These are phyloP conservation scores for Falciphora oryzae DNA, from an alignment of 2,329 filamentous ascomycete species.

Conservation along the genomic window DNA sequence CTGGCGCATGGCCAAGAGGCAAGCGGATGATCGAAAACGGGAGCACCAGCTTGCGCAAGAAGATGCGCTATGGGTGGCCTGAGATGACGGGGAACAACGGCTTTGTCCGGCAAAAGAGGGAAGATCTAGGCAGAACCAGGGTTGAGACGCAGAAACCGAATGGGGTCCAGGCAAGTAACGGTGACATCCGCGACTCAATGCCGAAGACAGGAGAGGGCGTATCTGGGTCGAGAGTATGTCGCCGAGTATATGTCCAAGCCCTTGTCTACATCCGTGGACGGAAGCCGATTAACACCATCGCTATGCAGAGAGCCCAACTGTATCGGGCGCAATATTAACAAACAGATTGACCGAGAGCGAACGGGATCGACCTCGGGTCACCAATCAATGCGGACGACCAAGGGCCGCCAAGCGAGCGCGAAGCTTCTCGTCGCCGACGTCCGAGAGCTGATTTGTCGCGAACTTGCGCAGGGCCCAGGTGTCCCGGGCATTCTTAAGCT, in stretches of 20 bases:
- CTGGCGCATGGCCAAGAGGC: not conserved
- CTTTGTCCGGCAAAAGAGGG: not conserved
- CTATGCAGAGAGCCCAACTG: slow-evolving; percentile 1
- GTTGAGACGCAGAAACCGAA: not conserved
- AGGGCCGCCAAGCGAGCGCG: slow-evolving; percentile 5
- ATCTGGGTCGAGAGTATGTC: not conserved
- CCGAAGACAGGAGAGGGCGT: not conserved
- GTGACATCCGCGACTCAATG: too few relatives aligned
- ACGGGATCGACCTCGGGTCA: not conserved
- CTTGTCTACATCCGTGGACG: not conserved
- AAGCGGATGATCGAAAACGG: not conserved
- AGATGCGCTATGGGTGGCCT: not conserved
- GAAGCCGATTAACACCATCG: slow-evolving; percentile 5
- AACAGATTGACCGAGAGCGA: not conserved
- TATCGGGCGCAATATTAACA: not conserved
- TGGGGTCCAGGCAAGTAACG: not conserved
- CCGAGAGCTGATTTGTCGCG: slow-evolving; percentile 54
- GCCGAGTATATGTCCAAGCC: not conserved
- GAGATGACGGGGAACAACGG: too few relatives aligned
- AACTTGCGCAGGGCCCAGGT: slow-evolving; percentile 70
- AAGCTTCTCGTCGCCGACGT: slow-evolving; percentile 34
- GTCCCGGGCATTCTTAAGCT: slow-evolving; percentile 61
- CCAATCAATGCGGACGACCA: not conserved
- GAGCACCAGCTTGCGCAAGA: not conserved
- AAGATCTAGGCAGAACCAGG: not conserved